Conservation (phyloP, 2,329 filamentous ascomycete species). For the Fusarium sacchari region DNA sequence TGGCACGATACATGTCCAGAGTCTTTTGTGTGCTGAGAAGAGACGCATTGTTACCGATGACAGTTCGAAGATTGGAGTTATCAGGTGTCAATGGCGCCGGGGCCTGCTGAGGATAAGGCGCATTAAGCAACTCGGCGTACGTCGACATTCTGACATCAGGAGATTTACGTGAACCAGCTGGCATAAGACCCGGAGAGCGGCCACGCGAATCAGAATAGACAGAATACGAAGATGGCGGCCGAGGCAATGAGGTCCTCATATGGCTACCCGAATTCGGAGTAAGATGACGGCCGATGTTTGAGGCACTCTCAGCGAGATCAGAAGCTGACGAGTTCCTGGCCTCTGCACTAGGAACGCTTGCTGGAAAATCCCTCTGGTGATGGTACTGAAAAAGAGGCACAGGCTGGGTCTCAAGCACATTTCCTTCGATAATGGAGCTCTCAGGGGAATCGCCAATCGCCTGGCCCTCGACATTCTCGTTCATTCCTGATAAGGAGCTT, state of each 20-base stretch:
- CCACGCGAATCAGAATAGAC: constrained; percentile 75
- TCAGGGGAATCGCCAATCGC: constrained; percentile 58
- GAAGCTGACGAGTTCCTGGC: constrained; percentile 60
- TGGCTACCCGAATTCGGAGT: constrained; percentile 66
- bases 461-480: constrained; percentile 58
- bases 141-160: constrained; percentile 64
- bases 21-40: constrained; percentile 92
- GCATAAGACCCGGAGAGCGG: constrained; percentile 64
- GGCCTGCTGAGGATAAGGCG: constrained; percentile 82
- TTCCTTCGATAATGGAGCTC: constrained; percentile 61
- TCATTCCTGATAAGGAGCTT: constrained; percentile 64
- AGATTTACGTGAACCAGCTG: constrained; percentile 61
- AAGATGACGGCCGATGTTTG: constrained; percentile 68
- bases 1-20: constrained; percentile 95
- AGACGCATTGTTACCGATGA: constrained; percentile 89
- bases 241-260: constrained; percentile 67
- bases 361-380: constrained; percentile 62
- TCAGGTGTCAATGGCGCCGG: constrained; percentile 76
- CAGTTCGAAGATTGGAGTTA: constrained; percentile 81
- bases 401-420: constrained; percentile 52
- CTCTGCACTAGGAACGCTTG: constrained; percentile 56
- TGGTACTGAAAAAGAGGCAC: constrained; percentile 72
- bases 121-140: constrained; percentile 70
- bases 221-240: constrained; percentile 83
- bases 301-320: constrained; percentile 61